Evolutionary conservation across 1,284 basidiomycete species (phyloP), one percentile per base, ranked within the genome.

Genomic region (Serendipita sp.): DNA sequence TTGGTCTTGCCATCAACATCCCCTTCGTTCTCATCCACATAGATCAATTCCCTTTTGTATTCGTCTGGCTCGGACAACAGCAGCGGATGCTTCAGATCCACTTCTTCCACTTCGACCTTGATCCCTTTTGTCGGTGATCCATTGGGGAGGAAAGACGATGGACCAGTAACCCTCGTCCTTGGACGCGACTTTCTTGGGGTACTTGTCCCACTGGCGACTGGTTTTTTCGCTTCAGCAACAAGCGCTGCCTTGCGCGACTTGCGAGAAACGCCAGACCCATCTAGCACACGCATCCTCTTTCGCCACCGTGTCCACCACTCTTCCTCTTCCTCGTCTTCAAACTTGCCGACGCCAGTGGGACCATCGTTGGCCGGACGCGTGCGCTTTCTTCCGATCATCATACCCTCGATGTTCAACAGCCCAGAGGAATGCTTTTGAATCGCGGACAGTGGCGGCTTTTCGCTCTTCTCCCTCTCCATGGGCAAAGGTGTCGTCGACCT

Each of bases 221-320:
- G 17, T 17, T 17, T 44, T 44, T 44, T 44, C n/a, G 12, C 42
- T 12, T 12, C 12, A 44, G 42, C 42, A 12, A 44, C 42, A 17
- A 17, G 17, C 10, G 8, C 22, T 6, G 58, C 64, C 71, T 74
- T 75, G 63, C 72, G 69, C 42, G 73, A 68, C 68, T 75, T 77
- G 65, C 72, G 69, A 17, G 17, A 17, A 50, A 69, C 62, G 60
- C 69, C 72, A 42, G 67, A 61, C 10, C 69, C 70, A 42, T 68
- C 71, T 53, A 74, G 73, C 12, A 71, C 74, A 58, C 74, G 70
- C 62, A 84, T 72, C 10, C 77, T 72, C 67, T 80, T 81, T 64
- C 85, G 75, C 88, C 88, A 91, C 2, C 75, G 72, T 47, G 78
- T 78, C 88, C 88, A 91, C 86, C 86, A 90, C 60, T 71, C 72